These are phyloP conservation scores for Trypanosomatidae sp. DNA, from an alignment of 208 protist genomes.

Conservation along the genomic window DNA sequence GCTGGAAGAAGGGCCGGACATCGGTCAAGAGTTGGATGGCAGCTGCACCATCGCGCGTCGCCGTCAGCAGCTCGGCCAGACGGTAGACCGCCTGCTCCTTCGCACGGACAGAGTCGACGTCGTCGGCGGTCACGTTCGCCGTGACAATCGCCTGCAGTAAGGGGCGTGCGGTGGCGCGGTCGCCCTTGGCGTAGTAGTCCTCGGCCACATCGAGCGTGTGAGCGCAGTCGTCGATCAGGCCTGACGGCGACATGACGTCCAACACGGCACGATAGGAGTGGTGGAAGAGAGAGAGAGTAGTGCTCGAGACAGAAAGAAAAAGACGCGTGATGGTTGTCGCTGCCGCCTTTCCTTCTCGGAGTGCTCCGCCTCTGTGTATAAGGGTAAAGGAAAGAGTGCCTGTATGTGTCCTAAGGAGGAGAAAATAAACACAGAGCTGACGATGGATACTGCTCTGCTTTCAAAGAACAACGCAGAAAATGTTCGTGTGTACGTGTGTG, in stretches of 20 bases:
- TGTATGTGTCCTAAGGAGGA: too few relatives aligned
- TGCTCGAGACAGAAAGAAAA: too few relatives aligned
- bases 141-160: constrained; percentile 54
- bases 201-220: constrained; percentile 53
- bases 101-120: constrained; percentile 61
- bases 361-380: background rate
- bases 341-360: too few relatives aligned
- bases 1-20: constrained; percentile 75
- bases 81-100: constrained; percentile 85
- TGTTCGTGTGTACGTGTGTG: too few relatives aligned
- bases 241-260: constrained; percentile 3
- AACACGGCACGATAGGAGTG: too few relatives aligned
- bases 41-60: constrained; percentile 49
- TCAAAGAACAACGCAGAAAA: too few relatives aligned
- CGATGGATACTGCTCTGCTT: too few relatives aligned
- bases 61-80: constrained; percentile 59
- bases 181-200: constrained; percentile 51
- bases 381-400: too few relatives aligned
- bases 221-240: constrained; percentile 23
- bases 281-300: too few relatives aligned
- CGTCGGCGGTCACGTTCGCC: constrained; percentile 43
- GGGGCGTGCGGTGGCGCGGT: constrained; percentile 51
- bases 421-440: too few relatives aligned
- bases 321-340: too few relatives aligned
- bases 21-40: constrained; percentile 62